Evolutionary conservation across 2,329 filamentous ascomycete species (phyloP).

Genomic region (Mycosphaerella sp.): DNA sequence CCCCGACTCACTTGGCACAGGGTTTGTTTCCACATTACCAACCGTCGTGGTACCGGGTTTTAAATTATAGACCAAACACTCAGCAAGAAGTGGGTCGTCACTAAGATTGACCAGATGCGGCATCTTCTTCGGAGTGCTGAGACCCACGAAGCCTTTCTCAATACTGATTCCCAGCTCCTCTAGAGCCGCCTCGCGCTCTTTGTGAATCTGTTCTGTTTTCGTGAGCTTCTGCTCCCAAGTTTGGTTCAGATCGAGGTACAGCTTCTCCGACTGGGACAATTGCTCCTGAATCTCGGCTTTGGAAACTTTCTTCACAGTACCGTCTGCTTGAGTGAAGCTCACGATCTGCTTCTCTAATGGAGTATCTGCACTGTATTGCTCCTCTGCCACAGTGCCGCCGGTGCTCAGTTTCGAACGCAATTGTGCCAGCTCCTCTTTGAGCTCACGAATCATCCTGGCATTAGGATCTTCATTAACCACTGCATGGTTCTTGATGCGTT

Average conservation of each 20-base stretch:
- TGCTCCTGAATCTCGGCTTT: constrained; percentile 98
- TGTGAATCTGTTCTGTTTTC: constrained; percentile 96
- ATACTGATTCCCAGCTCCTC: constrained; percentile 98
- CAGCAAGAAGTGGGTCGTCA: constrained; percentile 71
- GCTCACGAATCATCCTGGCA: constrained; percentile 94
- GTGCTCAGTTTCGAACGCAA: constrained; percentile 72
- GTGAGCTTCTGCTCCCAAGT: constrained; percentile 96
- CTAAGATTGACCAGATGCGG: constrained; percentile 97
- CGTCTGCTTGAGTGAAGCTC: constrained; percentile 81
- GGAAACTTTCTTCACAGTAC: constrained; percentile 85
- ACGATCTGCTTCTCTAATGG: constrained; percentile 95
- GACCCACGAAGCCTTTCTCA: constrained; percentile 92
- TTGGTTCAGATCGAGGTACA: constrained; percentile 92
- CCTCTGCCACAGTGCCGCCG: constrained; percentile 51
- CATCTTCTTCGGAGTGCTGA: constrained; percentile 98
- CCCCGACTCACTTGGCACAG: constrained; percentile 28
- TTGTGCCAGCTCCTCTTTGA: constrained; percentile 88
- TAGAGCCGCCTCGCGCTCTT: constrained; percentile 87
- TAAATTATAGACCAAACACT: constrained; percentile 96
- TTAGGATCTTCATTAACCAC: constrained; percentile 99
- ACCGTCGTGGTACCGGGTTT: constrained; percentile 93
- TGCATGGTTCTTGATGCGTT: constrained; percentile 99
- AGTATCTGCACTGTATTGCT: constrained; percentile 86
- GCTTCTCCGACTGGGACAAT: constrained; percentile 89
- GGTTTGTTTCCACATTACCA: constrained; percentile 83